Base-by-base conservation (phyloP, 2,329 filamentous ascomycete genomes). In the Aphanoascus verrucosus region DNA sequence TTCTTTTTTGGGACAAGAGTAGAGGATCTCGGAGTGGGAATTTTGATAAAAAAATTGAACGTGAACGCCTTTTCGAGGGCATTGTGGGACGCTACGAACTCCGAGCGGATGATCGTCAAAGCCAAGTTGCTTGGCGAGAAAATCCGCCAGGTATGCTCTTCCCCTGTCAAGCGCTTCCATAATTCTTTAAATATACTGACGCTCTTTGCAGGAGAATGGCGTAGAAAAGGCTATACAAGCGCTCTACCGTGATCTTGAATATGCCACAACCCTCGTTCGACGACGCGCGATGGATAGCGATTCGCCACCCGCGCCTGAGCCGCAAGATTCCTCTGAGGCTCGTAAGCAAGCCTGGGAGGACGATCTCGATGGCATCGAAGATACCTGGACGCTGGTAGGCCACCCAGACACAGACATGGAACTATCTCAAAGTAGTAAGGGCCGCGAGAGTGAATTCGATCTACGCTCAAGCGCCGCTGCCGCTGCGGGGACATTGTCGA, bases 241-340 rank as follows among this genome's bases (percentile, higher is more conserved):
- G 56, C 87, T 98, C 54, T 98, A 97, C 66, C 85, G 93, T 41
- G 91, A 97, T 66, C 78, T 97, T 53, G 93, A 97, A 65, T 96
- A 96, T 63, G 90, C 93, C 37, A 86, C 81, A 68, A 85, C 84
- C 14, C 75, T 97, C 43, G 85, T 95, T 66, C 86, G 85, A 68
- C 80, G 83, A 63, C 72, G 68, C 47, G 66, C 64, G 1, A 70
- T 64, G 47, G 56, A 62, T 14, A 69, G 65, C 5, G 45, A 38
- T 5, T 28, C 28, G 8, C 42, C 40, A 11, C 14, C 56, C 9
- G 31, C 43, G 31, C 35, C 37, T 11, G 43, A 34, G 3, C 62
- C 65, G 5, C 67, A 66, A 6, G 67, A 67, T 1, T 67, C 66
- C 45, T 65, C 66, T 14, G 63, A 67, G 1, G 63, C 62, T 0